These are phyloP conservation scores for Calonectria ilicicola DNA, from an alignment of 2,329 filamentous ascomycete genomes.

Conservation along the genomic window DNA sequence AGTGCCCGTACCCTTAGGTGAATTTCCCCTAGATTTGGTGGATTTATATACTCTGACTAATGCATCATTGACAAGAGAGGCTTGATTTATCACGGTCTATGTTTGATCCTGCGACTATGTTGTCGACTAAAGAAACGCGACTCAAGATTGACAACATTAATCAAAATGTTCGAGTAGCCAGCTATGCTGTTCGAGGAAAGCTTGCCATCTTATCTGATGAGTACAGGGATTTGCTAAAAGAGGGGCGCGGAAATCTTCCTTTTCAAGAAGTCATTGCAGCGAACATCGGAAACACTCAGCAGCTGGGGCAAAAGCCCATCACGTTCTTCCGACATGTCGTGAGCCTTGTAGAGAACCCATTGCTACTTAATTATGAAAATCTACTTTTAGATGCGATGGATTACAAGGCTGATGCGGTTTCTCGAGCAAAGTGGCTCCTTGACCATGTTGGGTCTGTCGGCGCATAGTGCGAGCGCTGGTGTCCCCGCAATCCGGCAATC, in stretches of 20 bases:
- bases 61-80: not conserved
- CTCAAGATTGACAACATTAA: not conserved
- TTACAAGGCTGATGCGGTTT: constrained; percentile 91
- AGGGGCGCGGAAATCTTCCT: not conserved
- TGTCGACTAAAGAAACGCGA: not conserved
- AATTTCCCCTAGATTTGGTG: no score
- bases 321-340: not conserved
- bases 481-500: constrained; percentile 89
- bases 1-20: no score
- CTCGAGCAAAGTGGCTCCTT: constrained; percentile 83
- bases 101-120: not conserved
- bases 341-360: not conserved
- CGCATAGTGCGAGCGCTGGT: constrained; percentile 93
- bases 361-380: not conserved
- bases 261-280: not conserved
- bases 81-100: not conserved
- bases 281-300: not conserved
- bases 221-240: not conserved
- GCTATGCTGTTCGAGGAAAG: not conserved
- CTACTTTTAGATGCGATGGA: not conserved
- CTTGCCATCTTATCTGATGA: not conserved
- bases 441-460: constrained; percentile 90
- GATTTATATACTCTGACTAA: no score
- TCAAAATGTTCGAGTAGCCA: not conserved
- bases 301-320: not conserved